Evolutionary conservation across 768 basidiomycete species (phyloP).

Genomic region (Amanita phalloides): DNA sequence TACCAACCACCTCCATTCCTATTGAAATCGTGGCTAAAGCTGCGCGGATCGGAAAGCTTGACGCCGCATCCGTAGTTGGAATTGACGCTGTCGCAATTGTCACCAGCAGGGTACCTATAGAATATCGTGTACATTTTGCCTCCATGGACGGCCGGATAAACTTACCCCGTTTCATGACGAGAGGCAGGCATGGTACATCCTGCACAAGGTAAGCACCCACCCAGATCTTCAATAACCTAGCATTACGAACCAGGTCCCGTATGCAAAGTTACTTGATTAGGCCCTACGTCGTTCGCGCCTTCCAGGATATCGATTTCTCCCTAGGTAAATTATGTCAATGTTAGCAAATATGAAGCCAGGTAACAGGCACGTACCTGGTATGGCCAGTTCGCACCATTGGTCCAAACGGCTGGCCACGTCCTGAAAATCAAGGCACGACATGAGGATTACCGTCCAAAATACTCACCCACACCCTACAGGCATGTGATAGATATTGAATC

Average conservation of each 20-base stretch:
- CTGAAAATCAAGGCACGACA: constrained; percentile 11
- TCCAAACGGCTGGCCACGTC: constrained; percentile 50
- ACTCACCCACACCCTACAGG: constrained; percentile 47
- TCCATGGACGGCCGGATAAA: neutral
- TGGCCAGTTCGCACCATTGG: constrained; percentile 42
- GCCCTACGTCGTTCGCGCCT: constrained; percentile 45
- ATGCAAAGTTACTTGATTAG: constrained; percentile 46
- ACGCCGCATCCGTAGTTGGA: constrained; percentile 54
- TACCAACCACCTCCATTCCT: constrained; percentile 52
- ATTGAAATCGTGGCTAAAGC: constrained; percentile 52
- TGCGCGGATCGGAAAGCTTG: constrained; percentile 24
- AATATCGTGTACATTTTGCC: neutral
- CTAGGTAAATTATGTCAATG: constrained; percentile 10
- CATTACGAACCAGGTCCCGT: constrained; percentile 31
- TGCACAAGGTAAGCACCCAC: constrained; percentile 6
- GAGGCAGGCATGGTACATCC: constrained; percentile 44
- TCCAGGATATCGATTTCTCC: constrained; percentile 46
- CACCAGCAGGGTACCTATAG: constrained; percentile 22
- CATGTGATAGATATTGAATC: constrained; percentile 46
- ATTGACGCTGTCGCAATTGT: constrained; percentile 38
- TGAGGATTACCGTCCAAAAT: neutral
- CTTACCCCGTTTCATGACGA: constrained; percentile 37
- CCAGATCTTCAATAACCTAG: neutral
- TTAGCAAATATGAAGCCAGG: neutral
- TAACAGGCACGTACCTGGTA: constrained; percentile 15